phyloP scores from a whole-genome alignment of 108 stramenopile species.

The Fragilariopsis cylindrus region DNA sequence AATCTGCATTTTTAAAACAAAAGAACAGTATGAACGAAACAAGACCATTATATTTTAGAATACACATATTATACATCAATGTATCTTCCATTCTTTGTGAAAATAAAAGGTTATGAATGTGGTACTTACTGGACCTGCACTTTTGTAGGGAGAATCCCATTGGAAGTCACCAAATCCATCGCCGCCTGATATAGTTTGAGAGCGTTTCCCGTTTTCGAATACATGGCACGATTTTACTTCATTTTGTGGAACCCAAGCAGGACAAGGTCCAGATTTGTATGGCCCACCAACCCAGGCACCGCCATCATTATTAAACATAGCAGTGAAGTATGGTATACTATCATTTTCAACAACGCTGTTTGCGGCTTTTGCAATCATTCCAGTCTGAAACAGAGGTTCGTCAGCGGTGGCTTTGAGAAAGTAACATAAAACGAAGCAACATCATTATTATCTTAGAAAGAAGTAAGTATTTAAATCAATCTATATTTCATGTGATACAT shows the following conservation, averaged over 20 bases:
- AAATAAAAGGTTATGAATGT: conserved; percentile 22
- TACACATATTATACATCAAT: neutral
- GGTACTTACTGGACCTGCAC: neutral
- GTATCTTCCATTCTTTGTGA: neutral
- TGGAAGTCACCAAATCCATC: neutral
- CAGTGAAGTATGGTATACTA: conserved; percentile 30
- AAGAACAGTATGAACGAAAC: no score
- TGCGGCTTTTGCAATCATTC: conserved; percentile 9
- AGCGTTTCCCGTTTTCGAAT: neutral
- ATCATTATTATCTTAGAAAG: neutral
- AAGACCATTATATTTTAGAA: neutral
- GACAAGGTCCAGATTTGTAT: neutral
- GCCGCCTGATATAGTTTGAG: neutral
- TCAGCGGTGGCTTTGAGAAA: neutral
- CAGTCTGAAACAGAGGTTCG: conserved; percentile 13
- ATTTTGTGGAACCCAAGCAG: neutral
- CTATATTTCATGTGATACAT: neutral
- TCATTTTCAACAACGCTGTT: conserved; percentile 1
- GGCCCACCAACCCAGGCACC: conserved; percentile 14
- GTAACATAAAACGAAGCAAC: neutral
- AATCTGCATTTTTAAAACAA: no score
- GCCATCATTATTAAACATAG: neutral
- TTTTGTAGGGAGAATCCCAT: neutral
- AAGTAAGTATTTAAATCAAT: no score
- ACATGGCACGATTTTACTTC: neutral